A percentile compares a stretch with the other conserved stretches of the same genome.
phyloP scores from a whole-genome alignment of 2,329 filamentous ascomycete genomes.

The Hirsutella minnesotensis region DNA sequence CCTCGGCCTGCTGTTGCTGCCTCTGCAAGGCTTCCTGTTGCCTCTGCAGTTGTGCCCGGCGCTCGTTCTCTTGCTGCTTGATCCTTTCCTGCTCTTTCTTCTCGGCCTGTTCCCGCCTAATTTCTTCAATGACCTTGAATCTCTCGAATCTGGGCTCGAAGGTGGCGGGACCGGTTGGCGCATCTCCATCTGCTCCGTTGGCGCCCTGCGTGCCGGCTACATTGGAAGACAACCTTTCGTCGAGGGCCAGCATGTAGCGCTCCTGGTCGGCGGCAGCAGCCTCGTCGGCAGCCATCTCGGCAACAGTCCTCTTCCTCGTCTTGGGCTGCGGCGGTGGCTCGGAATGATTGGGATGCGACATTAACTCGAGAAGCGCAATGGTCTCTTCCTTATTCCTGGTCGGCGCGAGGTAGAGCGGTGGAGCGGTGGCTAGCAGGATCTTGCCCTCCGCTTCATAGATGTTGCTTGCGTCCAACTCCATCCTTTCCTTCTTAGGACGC shows the following conservation, averaged over 20 bases:
- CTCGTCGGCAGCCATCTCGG: slow-evolving; percentile 90
- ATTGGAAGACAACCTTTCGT: slow-evolving; percentile 63
- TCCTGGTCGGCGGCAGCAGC: slow-evolving; percentile 81
- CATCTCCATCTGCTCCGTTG: slow-evolving; percentile 56
- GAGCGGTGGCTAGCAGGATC: slow-evolving; percentile 60
- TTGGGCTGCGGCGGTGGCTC: slow-evolving; percentile 72
- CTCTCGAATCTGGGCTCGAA: slow-evolving; percentile 82
- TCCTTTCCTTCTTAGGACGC: slow-evolving; percentile 56
- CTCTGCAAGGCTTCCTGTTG: slow-evolving; percentile 33
- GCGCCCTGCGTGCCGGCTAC: slow-evolving; percentile 44
- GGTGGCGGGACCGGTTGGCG: slow-evolving; percentile 55
- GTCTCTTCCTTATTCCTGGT: slow-evolving; percentile 57
- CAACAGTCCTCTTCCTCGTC: slow-evolving; percentile 82
- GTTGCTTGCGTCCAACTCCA: slow-evolving; percentile 65
- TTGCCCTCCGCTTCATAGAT: slow-evolving; percentile 66
- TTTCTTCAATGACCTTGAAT: slow-evolving; percentile 84
- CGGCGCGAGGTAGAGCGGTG: slow-evolving; percentile 67
- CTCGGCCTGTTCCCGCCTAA: slow-evolving; percentile 66
- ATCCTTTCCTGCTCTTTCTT: slow-evolving; percentile 66
- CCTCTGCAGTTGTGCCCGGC: slow-evolving; percentile 35
- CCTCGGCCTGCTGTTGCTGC: slow-evolving; percentile 31
- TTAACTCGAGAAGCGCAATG: slow-evolving; percentile 56
- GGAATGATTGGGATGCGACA: slow-evolving; percentile 68
- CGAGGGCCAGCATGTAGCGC: slow-evolving; percentile 83
- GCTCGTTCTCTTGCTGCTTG: slow-evolving; percentile 48